Conservation (phyloP, 208 protist genomes). For the Phytomonas serpens region DNA sequence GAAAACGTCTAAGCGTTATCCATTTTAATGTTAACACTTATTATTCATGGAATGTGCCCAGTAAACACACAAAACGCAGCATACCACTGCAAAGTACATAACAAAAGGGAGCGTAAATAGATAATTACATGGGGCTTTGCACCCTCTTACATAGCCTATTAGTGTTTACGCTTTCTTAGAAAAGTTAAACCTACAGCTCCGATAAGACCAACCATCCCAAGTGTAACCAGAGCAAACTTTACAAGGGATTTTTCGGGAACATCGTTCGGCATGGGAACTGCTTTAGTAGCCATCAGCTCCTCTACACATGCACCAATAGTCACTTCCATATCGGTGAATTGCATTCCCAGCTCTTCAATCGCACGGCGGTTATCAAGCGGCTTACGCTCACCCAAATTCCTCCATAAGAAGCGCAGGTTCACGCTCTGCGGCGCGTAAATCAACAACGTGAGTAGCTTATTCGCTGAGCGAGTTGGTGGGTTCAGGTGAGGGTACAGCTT, state of each 20-base stretch:
- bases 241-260: neutral
- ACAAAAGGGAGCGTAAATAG: neutral
- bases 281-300: constrained; percentile 34
- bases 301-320: constrained; percentile 66
- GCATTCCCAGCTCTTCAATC: constrained; percentile 41
- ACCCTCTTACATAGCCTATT: neutral
- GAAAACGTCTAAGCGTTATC: constrained; percentile 13
- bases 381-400: constrained; percentile 73
- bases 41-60: constrained; percentile 10
- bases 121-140: neutral
- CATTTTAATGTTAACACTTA: constrained; percentile 3
- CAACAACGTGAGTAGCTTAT: constrained; percentile 70
- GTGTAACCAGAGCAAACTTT: neutral
- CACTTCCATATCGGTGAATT: constrained; percentile 68
- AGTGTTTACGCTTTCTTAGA: neutral
- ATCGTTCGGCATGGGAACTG: neutral
- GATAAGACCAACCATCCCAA: neutral
- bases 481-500: constrained; percentile 63
- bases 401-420: constrained; percentile 77
- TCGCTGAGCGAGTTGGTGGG: constrained; percentile 65
- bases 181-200: neutral
- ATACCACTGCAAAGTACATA: neutral
- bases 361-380: constrained; percentile 54
- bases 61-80: constrained; percentile 1
- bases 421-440: constrained; percentile 42